Percentiles rank a stretch among this genome's conserved stretches.
Evolutionary conservation across 1,284 basidiomycete genomes (phyloP).

Genomic region (Ustilago curta): DNA sequence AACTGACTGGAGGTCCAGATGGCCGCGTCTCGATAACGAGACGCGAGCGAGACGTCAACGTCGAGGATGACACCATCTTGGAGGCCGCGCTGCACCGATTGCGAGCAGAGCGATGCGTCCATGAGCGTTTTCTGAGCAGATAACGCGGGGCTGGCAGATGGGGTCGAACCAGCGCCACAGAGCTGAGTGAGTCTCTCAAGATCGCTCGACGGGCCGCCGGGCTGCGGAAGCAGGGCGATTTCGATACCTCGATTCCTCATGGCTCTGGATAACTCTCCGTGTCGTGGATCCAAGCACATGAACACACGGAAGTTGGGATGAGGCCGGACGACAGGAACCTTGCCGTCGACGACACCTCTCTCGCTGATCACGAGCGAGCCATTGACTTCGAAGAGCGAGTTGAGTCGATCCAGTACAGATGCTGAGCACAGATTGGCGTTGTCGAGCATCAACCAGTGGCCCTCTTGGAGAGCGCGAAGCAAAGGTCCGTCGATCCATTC

Average conservation of each 20-base stretch:
- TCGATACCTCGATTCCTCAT: slow-evolving; percentile 99
- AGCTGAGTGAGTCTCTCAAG: slow-evolving; percentile 31
- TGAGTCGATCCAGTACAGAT: slow-evolving; percentile 94
- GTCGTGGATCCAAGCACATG: slow-evolving; percentile 90
- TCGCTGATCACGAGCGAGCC: slow-evolving; percentile 88
- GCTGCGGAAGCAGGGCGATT: slow-evolving; percentile 71
- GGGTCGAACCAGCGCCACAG: slow-evolving; percentile 5
- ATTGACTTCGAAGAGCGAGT: slow-evolving; percentile 90
- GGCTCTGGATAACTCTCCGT: slow-evolving; percentile 94
- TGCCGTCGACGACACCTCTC: slow-evolving; percentile 83
- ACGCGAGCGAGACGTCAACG: neutral
- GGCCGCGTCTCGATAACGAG: slow-evolving; percentile 12
- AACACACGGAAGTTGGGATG: slow-evolving; percentile 91
- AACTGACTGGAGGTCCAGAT: slow-evolving; percentile 32
- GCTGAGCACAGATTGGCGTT: slow-evolving; percentile 94
- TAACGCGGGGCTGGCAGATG: neutral
- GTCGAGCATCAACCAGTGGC: slow-evolving; percentile 91
- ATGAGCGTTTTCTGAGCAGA: slow-evolving; percentile 34
- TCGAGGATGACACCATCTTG: neutral
- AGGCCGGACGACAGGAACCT: slow-evolving; percentile 81
- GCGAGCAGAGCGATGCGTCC: slow-evolving; percentile 25
- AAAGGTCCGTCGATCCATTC: slow-evolving; percentile 98
- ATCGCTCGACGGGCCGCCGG: slow-evolving; percentile 16
- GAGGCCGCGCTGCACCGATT: slow-evolving; percentile 29
- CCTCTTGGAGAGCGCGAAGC: slow-evolving; percentile 84